These are phyloP conservation scores for Meyerozyma sp. DNA, from an alignment of 1,139 yeast genomes.

Conservation along the genomic window DNA sequence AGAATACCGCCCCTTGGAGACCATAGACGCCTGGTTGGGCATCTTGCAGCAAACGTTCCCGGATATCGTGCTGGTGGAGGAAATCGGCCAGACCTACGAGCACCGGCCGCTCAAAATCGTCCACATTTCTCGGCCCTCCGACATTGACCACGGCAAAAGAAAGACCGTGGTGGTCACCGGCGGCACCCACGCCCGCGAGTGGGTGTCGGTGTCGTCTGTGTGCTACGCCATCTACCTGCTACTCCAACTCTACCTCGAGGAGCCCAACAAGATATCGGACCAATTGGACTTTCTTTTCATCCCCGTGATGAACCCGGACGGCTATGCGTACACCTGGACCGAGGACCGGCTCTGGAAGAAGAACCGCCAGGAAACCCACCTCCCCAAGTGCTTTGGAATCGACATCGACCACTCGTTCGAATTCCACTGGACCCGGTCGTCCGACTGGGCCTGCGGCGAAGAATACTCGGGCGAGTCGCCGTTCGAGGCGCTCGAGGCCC, in stretches of 20 bases:
- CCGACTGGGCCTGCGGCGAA: slow-evolving; percentile 74
- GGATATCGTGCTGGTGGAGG: slow-evolving; percentile 51
- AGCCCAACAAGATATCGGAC: slow-evolving; percentile 28
- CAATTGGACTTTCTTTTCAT: slow-evolving; percentile 65
- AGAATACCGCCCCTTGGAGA: slow-evolving; percentile 62
- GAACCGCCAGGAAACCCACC: slow-evolving; percentile 70
- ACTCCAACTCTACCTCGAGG: slow-evolving; percentile 44
- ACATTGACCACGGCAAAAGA: slow-evolving; percentile 41
- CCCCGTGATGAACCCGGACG: slow-evolving; percentile 89
- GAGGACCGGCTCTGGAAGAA: slow-evolving; percentile 83
- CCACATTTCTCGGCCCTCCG: slow-evolving; percentile 49
- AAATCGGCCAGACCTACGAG: slow-evolving; percentile 71
- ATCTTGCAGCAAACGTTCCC: slow-evolving; percentile 55
- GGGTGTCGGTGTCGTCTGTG: slow-evolving; percentile 74
- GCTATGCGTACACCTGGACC: slow-evolving; percentile 79
- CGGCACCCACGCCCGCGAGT: slow-evolving; percentile 87
- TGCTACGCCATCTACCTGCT: slow-evolving; percentile 57
- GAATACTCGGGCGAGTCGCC: slow-evolving; percentile 75
- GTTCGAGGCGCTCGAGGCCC: slow-evolving; percentile 72
- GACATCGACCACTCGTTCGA: slow-evolving; percentile 85
- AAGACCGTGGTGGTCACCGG: slow-evolving; percentile 76
- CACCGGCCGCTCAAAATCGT: slow-evolving; percentile 65
- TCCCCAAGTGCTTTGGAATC: slow-evolving; percentile 69
- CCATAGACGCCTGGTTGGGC: slow-evolving; percentile 70
- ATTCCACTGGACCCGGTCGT: slow-evolving; percentile 63